Base-by-base conservation (phyloP, 202 grass and related monocot genomes). In the Dendrocalamus latiflorus region DNA sequence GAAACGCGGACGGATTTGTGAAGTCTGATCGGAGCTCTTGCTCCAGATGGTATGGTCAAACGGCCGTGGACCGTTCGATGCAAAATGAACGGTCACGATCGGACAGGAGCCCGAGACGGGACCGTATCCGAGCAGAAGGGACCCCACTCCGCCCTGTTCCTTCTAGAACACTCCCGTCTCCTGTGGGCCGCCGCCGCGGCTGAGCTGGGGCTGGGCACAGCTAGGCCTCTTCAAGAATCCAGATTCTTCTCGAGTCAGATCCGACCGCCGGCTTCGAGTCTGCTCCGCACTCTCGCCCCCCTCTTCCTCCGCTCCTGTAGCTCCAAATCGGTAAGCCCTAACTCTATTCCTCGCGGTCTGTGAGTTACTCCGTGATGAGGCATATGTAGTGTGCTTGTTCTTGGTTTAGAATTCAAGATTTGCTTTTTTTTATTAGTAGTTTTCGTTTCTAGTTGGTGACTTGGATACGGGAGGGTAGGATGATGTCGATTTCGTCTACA, bases 151-250 rank as follows among this genome's bases (percentile, higher is more conserved):
- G 44, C 12, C 14, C 14, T 49, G n/a, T 49, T 72, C 56, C 18
- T 44, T 49, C 30, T 65, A 45, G 74, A 90, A 83, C 50, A 14
- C 78, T 86, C 72, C 67, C 36, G 36, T 37, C 30, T 33, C 37
- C 6, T 38, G n/a, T 43, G 83, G 2, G 30, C 30, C 30, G 30
- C 30, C 42, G 68, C 67, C 67, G 37, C 1, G 37, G 37, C 37
- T 37, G 5, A 6, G 36, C 5, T 6, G 36, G 5, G 36, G 36
- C 36, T 38, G 37, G 83, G 67, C 80, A 73, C 48, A 13, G 68
- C 34, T 49, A 26, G 26, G 26, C 21, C 11, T 71, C 71, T 38
- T 21, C 42, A 2, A 12, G 12, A 21, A 21, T 5, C 13, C 60
- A 80, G 18, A 11, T 51, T 61, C 42, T 16, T 78, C 28, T 61